Evolutionary conservation across 2,329 filamentous ascomycete species (phyloP), one percentile per base, ranked within the genome.

Genomic region (Fusarium miscanthi): DNA sequence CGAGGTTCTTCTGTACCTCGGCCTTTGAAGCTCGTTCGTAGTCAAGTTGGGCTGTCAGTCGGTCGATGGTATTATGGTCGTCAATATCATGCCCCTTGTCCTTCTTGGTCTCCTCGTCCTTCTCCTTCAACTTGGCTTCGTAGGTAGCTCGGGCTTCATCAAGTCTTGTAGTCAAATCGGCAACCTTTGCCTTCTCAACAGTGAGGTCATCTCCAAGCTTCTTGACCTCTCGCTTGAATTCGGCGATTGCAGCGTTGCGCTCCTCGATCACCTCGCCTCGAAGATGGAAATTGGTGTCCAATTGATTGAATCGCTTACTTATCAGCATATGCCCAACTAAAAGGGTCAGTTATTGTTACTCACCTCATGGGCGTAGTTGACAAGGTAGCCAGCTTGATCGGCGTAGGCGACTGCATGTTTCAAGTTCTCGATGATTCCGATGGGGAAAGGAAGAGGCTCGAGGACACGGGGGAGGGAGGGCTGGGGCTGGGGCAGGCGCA

Each of bases 391-490:
- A 11, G 72, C 72, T 35, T 75, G 69, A 11, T 75, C 73, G 2
- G 67, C 54, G 56, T 63, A 75, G 4, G 73, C 49, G 0, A 59
- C 53, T 4, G 48, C 54, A 19, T 75, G 63, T 3, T 33, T 31
- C 16, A 75, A 21, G 4, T 56, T 74, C 10, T 75, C 73, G 6
- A 74, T 23, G 3, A 74, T 63, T 13, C 41, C 51, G 16, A 21
- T 31, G 25, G 72, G 72, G 17, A 75, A 75, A 2, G 73, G 69
- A 19, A 75, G 25, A 1, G 72, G 63, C 0, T 60, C 58, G 4
- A 63, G n/a, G 11, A 74, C 30, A 0, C 72, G 72, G 1, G 58
- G 33, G 0, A 75, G 69, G 1, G 54, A 54, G 4, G 61, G 12
- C 17, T 66, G 51, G 1, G 58, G 33, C 14, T 73, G 73, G 5